A percentile compares a stretch with the other conserved stretches of the same genome.
phyloP scores from a whole-genome alignment of 2,329 filamentous ascomycete genomes.

The Fusarium bactridioides region DNA sequence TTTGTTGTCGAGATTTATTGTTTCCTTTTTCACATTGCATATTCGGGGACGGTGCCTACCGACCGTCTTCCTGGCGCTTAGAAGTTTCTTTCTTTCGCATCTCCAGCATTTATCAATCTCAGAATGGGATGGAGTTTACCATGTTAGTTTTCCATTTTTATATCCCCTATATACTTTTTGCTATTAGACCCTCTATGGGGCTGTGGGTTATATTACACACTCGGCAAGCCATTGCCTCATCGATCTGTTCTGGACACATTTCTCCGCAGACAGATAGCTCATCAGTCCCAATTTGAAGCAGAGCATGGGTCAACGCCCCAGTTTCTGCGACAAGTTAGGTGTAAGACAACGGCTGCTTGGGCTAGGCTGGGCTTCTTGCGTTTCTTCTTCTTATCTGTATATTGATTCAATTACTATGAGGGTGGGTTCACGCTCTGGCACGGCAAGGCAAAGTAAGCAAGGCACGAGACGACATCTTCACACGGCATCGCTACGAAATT shows the following conservation, averaged over 20 bases:
- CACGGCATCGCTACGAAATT: slow-evolving; percentile 14
- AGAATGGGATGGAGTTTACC: slow-evolving; percentile 31
- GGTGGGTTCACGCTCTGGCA: not conserved
- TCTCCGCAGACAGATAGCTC: slow-evolving; percentile 1
- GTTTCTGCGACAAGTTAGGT: slow-evolving; percentile 1
- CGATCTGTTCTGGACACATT: not conserved
- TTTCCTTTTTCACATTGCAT: slow-evolving; percentile 17
- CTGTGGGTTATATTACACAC: not conserved
- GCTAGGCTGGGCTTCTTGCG: not conserved
- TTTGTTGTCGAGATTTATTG: slow-evolving; percentile 6
- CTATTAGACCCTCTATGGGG: slow-evolving; percentile 1
- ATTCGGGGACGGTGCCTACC: slow-evolving; percentile 5
- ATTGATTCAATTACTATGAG: slow-evolving; percentile 15
- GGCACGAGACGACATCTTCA: slow-evolving; percentile 17
- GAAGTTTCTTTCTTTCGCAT: slow-evolving; percentile 36
- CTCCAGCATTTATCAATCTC: slow-evolving; percentile 25
- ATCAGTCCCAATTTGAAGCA: slow-evolving; percentile 3
- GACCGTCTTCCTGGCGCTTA: slow-evolving; percentile 34
- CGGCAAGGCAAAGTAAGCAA: slow-evolving; percentile 8
- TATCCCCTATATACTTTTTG: not conserved
- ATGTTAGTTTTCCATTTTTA: not conserved
- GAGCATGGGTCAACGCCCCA: slow-evolving; percentile 4
- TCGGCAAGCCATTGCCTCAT: slow-evolving; percentile 1
- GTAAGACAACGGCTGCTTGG: slow-evolving; percentile 1
- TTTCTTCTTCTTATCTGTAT: slow-evolving; percentile 12